A percentile compares a stretch with the other conserved stretches of the same genome.
Conservation (phyloP, 202 grass and related monocot species). For the Panicum virgatum region DNA sequence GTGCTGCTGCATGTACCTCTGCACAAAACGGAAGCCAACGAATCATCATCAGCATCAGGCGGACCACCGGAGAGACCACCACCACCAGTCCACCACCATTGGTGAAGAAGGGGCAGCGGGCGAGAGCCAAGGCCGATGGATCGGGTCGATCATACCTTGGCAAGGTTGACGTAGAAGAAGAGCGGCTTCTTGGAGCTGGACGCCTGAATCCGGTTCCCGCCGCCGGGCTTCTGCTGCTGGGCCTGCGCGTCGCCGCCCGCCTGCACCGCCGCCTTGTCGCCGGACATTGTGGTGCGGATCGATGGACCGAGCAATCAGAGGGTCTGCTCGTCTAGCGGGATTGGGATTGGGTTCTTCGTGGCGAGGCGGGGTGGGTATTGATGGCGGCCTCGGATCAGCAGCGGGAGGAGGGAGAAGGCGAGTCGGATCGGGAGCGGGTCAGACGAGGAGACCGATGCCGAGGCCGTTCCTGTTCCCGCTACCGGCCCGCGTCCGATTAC, state of each 20-base stretch:
- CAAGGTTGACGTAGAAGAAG: conserved; percentile 58
- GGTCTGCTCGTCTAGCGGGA: background rate
- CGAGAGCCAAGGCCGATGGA: background rate
- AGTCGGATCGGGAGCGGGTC: conserved; percentile 24
- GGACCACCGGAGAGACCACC: background rate
- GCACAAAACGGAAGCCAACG: conserved; percentile 24
- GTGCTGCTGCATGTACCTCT: conserved; percentile 79
- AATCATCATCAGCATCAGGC: conserved; percentile 10
- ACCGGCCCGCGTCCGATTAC: background rate
- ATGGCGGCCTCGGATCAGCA: conserved; percentile 23
- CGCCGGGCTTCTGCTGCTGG: conserved; percentile 2
- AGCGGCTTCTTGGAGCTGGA: conserved; percentile 52
- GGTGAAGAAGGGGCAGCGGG: background rate
- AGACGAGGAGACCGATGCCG: background rate
- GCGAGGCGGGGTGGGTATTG: conserved; percentile 14
- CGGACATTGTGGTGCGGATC: background rate
- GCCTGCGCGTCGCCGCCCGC: background rate
- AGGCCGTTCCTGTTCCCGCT: background rate
- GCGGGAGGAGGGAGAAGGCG: background rate
- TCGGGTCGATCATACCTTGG: conserved; percentile 22
- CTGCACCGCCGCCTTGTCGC: background rate
- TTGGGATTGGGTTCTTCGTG: conserved; percentile 13
- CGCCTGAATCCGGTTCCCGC: conserved; percentile 51
- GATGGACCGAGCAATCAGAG: background rate
- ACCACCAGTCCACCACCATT: background rate